These are phyloP conservation scores for Vanderwaltozyma verrucispora DNA, from an alignment of 805 yeast species.

Conservation along the genomic window DNA sequence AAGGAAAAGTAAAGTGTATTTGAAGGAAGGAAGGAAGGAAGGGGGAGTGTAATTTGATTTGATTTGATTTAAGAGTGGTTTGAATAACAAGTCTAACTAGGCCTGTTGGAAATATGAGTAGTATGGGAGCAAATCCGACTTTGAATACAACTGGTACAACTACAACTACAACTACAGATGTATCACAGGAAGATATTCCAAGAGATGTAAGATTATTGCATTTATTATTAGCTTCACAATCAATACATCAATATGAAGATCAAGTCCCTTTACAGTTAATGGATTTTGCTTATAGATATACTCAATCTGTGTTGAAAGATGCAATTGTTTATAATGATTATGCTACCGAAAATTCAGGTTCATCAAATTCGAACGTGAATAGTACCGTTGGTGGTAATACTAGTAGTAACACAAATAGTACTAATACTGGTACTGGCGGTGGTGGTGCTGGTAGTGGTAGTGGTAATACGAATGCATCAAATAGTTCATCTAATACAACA, in stretches of 20 bases:
- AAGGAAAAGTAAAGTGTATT: no score
- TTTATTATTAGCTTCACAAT: constrained; percentile 85
- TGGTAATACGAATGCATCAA: constrained; percentile 2
- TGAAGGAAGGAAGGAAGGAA: no score
- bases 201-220: constrained; percentile 88
- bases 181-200: constrained; percentile 38
- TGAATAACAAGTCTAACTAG: no score
- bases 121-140: no score
- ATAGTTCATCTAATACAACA: background rate
- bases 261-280: constrained; percentile 91
- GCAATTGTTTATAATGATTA: constrained; percentile 87
- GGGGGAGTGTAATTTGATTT: no score
- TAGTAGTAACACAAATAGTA: background rate
- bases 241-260: constrained; percentile 85
- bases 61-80: no score
- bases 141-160: background rate
- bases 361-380: constrained; percentile 18
- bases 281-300: constrained; percentile 93
- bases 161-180: background rate
- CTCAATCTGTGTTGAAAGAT: constrained; percentile 77
- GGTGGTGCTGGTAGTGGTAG: background rate
- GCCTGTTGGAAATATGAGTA: no score
- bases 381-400: constrained; percentile 25
- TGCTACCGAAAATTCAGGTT: constrained; percentile 33
- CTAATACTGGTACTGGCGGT: background rate